Evolutionary conservation across 1,284 basidiomycete genomes (phyloP), one percentile per base, ranked within the genome.

Genomic region (Cutaneotrichosporon arboriforme): DNA sequence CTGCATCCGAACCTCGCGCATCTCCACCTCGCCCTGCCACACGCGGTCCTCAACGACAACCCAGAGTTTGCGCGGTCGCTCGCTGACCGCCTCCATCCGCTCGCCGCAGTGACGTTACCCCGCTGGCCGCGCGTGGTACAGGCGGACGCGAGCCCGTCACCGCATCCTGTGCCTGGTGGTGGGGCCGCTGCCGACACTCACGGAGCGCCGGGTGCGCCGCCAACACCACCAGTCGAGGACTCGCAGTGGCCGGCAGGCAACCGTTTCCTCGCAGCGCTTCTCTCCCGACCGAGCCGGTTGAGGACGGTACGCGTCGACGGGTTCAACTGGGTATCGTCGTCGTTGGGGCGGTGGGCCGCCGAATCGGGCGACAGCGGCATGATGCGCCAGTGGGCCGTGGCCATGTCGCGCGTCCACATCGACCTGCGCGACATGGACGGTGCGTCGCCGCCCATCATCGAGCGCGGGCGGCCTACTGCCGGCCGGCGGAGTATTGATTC

Each of bases 61-160:
- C 47, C 59, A 0, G 53, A 60, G 10, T 46, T 55, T 4, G 50
- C 48, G 10, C n/a, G 36, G 7, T 48, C 52, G 21, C 35, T 56
- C 2, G 38, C 44, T 2, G 41, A 39, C 12, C 37, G 37, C 1
- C 49, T 43, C 20, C 78, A 81, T 48, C 77, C 82, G 1, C 76
- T 90, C 9, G 77, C 80, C 51, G 81, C 84, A 26, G 72, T 90
- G 8, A 86, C 86, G 8, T 79, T 90, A 47, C 85, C 87, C 15
- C 68, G 64, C 44, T 67, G 66, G 64, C 54, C 54, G n/a, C 55
- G 43, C 35, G 59, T 51, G 10, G 35, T 41, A 15, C 42, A 21
- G 26, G 41, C 37, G 4, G 54, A 46, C 42, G 46, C 46, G 5
- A 38, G 43, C 36, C 39, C 36, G 20, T 56, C 43, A 10, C 45